Conservation (phyloP, 2,329 filamentous ascomycete species). For the Fusarium albosuccineum region DNA sequence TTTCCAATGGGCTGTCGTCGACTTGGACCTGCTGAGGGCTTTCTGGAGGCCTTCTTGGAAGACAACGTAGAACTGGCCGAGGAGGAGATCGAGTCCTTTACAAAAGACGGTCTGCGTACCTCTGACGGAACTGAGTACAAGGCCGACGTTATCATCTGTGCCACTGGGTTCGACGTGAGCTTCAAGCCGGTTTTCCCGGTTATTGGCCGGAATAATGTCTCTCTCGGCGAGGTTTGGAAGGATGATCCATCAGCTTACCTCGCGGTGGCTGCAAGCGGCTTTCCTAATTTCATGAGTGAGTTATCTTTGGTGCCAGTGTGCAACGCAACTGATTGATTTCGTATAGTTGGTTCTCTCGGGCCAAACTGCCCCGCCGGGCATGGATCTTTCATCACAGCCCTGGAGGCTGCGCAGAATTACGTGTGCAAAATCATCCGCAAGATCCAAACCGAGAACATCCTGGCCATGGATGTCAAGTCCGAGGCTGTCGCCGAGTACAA, state of each 20-base stretch:
- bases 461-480: constrained; percentile 11
- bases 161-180: constrained; percentile 44
- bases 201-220: constrained; percentile 17
- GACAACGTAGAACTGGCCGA: constrained; percentile 40
- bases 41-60: constrained; percentile 48
- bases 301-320: not conserved
- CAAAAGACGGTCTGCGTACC: constrained; percentile 19
- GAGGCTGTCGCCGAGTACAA: constrained; percentile 12
- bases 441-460: constrained; percentile 26
- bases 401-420: constrained; percentile 23
- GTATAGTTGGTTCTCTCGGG: constrained; percentile 6
- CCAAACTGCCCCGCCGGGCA: constrained; percentile 20
- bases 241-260: constrained; percentile 46
- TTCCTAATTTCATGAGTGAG: constrained; percentile 44
- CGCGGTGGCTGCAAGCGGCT: constrained; percentile 41
- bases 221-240: constrained; percentile 44
- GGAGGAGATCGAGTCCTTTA: constrained; percentile 21
- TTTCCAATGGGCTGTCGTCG: constrained; percentile 58
- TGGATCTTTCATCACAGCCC: constrained; percentile 18
- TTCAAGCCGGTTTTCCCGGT: constrained; percentile 46
- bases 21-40: constrained; percentile 60
- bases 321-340: not conserved
- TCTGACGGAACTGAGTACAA: constrained; percentile 16
- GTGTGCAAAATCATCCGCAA: constrained; percentile 21
- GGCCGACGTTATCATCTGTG: constrained; percentile 30